A percentile compares a stretch with the other conserved stretches of the same genome.
Evolutionary conservation across 1,284 basidiomycete species (phyloP).

Genomic region (Schizophyllum commune): DNA sequence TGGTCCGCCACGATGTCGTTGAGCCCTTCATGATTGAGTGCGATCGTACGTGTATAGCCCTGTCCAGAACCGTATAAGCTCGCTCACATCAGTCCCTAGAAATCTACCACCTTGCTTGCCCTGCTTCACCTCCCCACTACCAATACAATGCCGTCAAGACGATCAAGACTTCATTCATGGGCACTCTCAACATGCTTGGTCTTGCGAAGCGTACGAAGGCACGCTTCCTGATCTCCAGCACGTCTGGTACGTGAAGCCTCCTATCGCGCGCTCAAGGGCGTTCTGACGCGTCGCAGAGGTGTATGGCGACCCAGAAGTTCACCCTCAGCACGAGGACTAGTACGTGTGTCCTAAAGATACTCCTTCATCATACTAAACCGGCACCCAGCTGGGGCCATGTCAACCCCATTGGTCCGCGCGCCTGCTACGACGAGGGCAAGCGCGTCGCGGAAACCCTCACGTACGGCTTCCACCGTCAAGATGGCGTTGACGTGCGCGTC

Average conservation of each 20-base stretch:
- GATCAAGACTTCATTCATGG: slow-evolving; percentile 97
- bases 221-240: slow-evolving; percentile 91
- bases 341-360: slow-evolving; percentile 31
- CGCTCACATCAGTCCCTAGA: slow-evolving; percentile 37
- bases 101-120: slow-evolving; percentile 95
- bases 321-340: slow-evolving; percentile 95
- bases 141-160: slow-evolving; percentile 96
- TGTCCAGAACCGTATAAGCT: slow-evolving; percentile 1
- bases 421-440: slow-evolving; percentile 98
- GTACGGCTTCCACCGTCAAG: slow-evolving; percentile 91
- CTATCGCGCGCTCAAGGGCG: slow-evolving; percentile 1
- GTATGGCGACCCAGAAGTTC: slow-evolving; percentile 95
- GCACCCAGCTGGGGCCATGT: slow-evolving; percentile 86
- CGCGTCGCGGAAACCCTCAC: slow-evolving; percentile 93
- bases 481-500: slow-evolving; percentile 91
- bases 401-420: slow-evolving; percentile 94
- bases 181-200: slow-evolving; percentile 95
- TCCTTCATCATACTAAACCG: slow-evolving; percentile 2
- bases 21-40: slow-evolving; percentile 97
- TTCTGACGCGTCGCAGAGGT: slow-evolving; percentile 55
- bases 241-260: slow-evolving; percentile 55
- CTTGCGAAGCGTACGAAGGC: slow-evolving; percentile 98
- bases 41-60: slow-evolving; percentile 62
- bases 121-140: slow-evolving; percentile 92
- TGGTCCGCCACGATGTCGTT: slow-evolving; percentile 95